Conservation (phyloP, 257 asterid species). For the Jaltomata sinuosa region DNA sequence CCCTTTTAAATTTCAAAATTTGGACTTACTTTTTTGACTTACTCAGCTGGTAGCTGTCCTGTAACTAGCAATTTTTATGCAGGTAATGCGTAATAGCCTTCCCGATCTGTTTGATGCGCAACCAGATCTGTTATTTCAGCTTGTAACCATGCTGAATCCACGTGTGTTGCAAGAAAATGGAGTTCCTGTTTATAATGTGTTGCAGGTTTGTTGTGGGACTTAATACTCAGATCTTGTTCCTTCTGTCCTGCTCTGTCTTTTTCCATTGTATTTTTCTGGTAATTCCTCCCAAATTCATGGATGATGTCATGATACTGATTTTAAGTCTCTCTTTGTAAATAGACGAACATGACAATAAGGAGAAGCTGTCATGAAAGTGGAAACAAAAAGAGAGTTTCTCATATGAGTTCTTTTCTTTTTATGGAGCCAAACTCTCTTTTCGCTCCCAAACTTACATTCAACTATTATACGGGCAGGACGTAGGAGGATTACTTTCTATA, state of each 20-base stretch:
- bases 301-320: neutral
- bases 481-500: neutral
- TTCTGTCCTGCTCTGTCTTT: neutral
- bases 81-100: conserved; percentile 84
- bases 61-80: conserved; percentile 5
- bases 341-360: neutral
- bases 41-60: neutral
- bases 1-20: neutral
- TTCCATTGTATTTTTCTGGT: neutral
- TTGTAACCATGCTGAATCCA: conserved; percentile 93
- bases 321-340: neutral
- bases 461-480: neutral
- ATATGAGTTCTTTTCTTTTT: neutral
- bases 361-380: neutral
- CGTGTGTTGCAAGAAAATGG: conserved; percentile 75
- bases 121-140: conserved; percentile 92
- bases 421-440: neutral
- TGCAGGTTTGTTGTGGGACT: conserved; percentile 46
- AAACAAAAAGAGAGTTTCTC: neutral
- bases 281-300: neutral
- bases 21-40: neutral
- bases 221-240: neutral
- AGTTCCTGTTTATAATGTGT: conserved; percentile 87
- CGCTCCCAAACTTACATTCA: neutral
- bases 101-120: conserved; percentile 97